Percentiles rank a stretch among this genome's conserved stretches.
phyloP scores from a whole-genome alignment of 176 grass and related monocot genomes.

The Rhynchospora tenuis region DNA sequence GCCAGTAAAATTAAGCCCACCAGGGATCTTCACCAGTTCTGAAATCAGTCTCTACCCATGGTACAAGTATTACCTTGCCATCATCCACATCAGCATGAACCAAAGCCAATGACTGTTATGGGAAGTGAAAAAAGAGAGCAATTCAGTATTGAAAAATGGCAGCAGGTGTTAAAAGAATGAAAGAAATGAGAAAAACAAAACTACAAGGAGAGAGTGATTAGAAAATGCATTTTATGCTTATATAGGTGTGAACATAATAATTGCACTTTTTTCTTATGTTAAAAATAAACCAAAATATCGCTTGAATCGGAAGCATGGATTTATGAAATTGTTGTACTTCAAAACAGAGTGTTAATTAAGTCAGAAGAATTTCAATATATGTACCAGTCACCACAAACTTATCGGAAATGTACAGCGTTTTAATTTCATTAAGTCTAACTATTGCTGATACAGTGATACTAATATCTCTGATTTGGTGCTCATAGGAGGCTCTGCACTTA shows the following conservation, averaged over 20 bases:
- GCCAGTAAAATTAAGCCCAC: slow-evolving; percentile 48
- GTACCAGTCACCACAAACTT: neutral
- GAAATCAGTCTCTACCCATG: slow-evolving; percentile 95
- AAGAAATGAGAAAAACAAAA: neutral
- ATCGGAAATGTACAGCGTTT: neutral
- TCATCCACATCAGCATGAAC: slow-evolving; percentile 84
- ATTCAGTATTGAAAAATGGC: neutral
- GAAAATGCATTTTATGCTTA: neutral
- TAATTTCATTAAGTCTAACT: neutral
- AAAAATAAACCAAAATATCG: neutral
- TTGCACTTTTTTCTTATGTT: neutral
- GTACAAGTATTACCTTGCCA: slow-evolving; percentile 76
- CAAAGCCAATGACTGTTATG: slow-evolving; percentile 65
- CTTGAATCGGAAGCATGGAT: neutral
- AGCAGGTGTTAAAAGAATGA: neutral
- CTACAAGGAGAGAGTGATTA: too few species aligned
- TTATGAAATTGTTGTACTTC: neutral
- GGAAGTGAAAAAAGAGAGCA: neutral
- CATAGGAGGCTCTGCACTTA: neutral
- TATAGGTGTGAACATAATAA: neutral
- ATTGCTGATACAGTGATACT: neutral
- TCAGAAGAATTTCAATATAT: neutral
- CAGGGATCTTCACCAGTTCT: slow-evolving; percentile 79
- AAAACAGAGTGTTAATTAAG: neutral
- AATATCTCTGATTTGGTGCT: neutral